phyloP scores from a whole-genome alignment of 768 basidiomycete species.

The Agrocybe praecox region DNA sequence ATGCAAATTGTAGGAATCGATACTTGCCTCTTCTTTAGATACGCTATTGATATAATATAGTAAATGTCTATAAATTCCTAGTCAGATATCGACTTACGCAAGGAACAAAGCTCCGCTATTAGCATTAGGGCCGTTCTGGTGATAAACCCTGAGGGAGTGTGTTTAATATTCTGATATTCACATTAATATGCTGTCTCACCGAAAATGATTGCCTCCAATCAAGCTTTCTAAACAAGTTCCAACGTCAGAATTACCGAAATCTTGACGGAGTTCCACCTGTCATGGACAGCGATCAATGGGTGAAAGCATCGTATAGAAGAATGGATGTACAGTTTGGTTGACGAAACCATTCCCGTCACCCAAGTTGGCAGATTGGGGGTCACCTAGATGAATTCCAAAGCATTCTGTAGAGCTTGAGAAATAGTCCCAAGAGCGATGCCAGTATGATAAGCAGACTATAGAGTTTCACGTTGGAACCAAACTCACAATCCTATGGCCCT shows the following conservation, averaged over 20 bases:
- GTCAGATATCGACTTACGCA: slow-evolving; percentile 25
- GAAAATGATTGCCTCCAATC: slow-evolving; percentile 79
- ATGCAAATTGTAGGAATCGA: not conserved
- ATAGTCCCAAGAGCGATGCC: too few species aligned
- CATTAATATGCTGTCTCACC: slow-evolving; percentile 37
- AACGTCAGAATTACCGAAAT: slow-evolving; percentile 64
- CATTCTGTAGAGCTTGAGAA: slow-evolving; percentile 57
- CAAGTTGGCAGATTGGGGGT: slow-evolving; percentile 69
- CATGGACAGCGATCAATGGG: not conserved
- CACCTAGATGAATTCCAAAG: slow-evolving; percentile 70
- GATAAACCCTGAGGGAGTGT: slow-evolving; percentile 42
- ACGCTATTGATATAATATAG: slow-evolving; percentile 22
- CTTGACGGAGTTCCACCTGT: slow-evolving; percentile 70
- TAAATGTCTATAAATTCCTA: not conserved
- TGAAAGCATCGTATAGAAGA: slow-evolving; percentile 1
- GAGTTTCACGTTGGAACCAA: slow-evolving; percentile 23
- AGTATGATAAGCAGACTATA: not conserved
- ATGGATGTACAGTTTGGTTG: slow-evolving; percentile 47
- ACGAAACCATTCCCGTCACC: slow-evolving; percentile 77
- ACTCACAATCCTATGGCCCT: slow-evolving; percentile 65
- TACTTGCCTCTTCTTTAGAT: slow-evolving; percentile 35
- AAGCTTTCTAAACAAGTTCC: slow-evolving; percentile 80
- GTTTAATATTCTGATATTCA: too few species aligned
- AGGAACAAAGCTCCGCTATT: slow-evolving; percentile 57
- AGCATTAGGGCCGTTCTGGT: slow-evolving; percentile 55